phyloP scores from a whole-genome alignment of 2,329 filamentous ascomycete genomes.

The Aspergillus quadrilineatus region DNA sequence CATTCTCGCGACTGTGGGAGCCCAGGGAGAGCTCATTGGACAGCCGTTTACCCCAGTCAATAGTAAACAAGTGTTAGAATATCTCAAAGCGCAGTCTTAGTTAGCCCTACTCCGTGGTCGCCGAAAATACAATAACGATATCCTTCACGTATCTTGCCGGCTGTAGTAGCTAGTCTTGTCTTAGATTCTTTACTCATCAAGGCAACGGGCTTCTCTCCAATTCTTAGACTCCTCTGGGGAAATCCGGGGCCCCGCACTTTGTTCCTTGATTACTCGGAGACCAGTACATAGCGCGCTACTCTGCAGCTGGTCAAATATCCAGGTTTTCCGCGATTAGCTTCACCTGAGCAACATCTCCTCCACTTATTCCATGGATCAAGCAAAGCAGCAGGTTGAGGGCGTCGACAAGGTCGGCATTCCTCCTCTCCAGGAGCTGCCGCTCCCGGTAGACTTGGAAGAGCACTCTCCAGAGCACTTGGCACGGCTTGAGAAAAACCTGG shows the following conservation, averaged over 20 bases:
- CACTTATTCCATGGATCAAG: background rate
- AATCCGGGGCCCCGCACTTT: slow-evolving; percentile 1
- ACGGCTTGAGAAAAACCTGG: slow-evolving; percentile 1
- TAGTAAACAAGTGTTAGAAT: slow-evolving; percentile 1
- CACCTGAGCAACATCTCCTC: background rate
- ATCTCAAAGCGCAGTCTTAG: background rate
- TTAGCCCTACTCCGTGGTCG: background rate
- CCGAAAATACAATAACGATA: too few species aligned
- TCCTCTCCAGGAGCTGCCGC: slow-evolving; percentile 2
- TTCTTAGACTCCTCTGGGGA: background rate
- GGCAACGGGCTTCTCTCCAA: background rate
- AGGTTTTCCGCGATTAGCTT: background rate
- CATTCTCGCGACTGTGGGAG: slow-evolving; percentile 22
- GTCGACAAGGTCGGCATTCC: slow-evolving; percentile 2
- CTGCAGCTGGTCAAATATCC: background rate
- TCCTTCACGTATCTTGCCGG: too few species aligned
- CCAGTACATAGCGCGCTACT: background rate
- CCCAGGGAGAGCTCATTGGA: background rate
- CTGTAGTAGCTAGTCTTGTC: too few species aligned
- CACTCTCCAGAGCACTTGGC: background rate
- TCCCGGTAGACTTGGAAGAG: background rate
- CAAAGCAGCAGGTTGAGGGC: background rate
- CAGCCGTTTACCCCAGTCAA: slow-evolving; percentile 7
- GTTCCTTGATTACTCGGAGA: background rate
- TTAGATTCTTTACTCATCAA: background rate